Evolutionary conservation across 2,329 filamentous ascomycete species (phyloP).

Genomic region (Scedosporium apiospermum): DNA sequence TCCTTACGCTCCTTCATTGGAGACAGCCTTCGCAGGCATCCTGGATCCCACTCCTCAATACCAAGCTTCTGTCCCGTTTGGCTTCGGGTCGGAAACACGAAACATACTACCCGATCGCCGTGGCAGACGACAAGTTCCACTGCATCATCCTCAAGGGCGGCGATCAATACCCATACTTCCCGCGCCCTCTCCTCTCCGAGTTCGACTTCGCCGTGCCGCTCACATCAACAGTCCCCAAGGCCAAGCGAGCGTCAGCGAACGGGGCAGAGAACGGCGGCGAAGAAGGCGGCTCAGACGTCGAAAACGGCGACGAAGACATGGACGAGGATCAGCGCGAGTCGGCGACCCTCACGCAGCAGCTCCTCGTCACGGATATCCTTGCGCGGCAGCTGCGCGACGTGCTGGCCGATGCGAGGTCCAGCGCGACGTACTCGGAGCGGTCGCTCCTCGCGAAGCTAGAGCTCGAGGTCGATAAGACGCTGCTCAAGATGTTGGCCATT

Average conservation of each 20-base stretch:
- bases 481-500: constrained; percentile 76
- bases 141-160: constrained; percentile 98
- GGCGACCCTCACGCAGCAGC: constrained; percentile 69
- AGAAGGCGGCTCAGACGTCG: constrained; percentile 20
- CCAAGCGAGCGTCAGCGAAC: constrained; percentile 17
- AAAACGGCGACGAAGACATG: constrained; percentile 22
- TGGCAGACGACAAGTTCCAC: constrained; percentile 86
- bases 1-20: constrained; percentile 87
- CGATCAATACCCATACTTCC: constrained; percentile 89
- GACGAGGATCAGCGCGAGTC: constrained; percentile 22
- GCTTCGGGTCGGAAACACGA: constrained; percentile 80
- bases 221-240: constrained; percentile 38
- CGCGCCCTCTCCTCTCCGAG: constrained; percentile 78
- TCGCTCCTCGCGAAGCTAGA: constrained; percentile 60
- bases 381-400: constrained; percentile 68
- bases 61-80: constrained; percentile 70
- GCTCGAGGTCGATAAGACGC: constrained; percentile 78
- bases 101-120: constrained; percentile 89
- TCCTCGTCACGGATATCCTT: constrained; percentile 64
- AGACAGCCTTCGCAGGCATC: constrained; percentile 72
- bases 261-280: constrained; percentile 20
- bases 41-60: constrained; percentile 91
- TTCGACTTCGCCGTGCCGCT: constrained; percentile 88
- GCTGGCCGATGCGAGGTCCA: constrained; percentile 46
- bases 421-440: constrained; percentile 45